A percentile compares a stretch with the other conserved stretches of the same genome.
Evolutionary conservation across 495 filamentous ascomycete species (phyloP).

Genomic region (Trichocladium antarcticum): DNA sequence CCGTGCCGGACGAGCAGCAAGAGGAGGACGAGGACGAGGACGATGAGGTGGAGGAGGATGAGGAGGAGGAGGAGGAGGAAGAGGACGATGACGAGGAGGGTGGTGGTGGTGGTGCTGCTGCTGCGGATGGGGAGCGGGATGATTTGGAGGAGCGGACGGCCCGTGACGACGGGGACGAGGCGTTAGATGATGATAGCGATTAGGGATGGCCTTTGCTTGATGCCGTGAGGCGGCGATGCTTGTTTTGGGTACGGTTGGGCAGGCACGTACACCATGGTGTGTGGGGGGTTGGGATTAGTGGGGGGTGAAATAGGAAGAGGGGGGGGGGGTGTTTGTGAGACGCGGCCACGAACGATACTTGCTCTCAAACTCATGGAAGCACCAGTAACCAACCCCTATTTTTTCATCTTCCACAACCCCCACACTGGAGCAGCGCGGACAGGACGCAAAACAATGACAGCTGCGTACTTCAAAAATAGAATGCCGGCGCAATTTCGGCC

Average conservation of each 20-base stretch:
- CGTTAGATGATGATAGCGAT: slow-evolving; percentile 51
- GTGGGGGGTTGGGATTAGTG: background rate
- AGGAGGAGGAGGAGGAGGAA: slow-evolving; percentile 39
- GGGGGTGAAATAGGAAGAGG: too few relatives aligned
- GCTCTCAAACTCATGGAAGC: too few relatives aligned
- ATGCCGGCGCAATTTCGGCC: background rate
- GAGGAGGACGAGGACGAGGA: slow-evolving; percentile 47
- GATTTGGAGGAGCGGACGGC: slow-evolving; percentile 33
- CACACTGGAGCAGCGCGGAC: too few relatives aligned
- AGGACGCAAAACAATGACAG: too few relatives aligned
- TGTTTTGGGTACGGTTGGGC: background rate
- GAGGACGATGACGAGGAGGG: slow-evolving; percentile 40
- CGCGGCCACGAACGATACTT: too few relatives aligned
- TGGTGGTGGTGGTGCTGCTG: slow-evolving; percentile 37
- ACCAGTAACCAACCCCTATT: too few relatives aligned
- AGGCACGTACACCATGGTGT: background rate
- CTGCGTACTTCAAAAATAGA: too few relatives aligned
- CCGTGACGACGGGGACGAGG: slow-evolving; percentile 49
- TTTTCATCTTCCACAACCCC: too few relatives aligned
- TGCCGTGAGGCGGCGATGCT: background rate
- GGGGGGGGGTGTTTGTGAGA: too few relatives aligned
- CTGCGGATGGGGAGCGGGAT: slow-evolving; percentile 34
- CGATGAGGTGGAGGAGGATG: slow-evolving; percentile 36
- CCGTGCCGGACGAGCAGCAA: slow-evolving; percentile 40
- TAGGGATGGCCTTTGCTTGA: slow-evolving; percentile 14